Evolutionary conservation across 768 basidiomycete species (phyloP).

Genomic region (Russula sp.): DNA sequence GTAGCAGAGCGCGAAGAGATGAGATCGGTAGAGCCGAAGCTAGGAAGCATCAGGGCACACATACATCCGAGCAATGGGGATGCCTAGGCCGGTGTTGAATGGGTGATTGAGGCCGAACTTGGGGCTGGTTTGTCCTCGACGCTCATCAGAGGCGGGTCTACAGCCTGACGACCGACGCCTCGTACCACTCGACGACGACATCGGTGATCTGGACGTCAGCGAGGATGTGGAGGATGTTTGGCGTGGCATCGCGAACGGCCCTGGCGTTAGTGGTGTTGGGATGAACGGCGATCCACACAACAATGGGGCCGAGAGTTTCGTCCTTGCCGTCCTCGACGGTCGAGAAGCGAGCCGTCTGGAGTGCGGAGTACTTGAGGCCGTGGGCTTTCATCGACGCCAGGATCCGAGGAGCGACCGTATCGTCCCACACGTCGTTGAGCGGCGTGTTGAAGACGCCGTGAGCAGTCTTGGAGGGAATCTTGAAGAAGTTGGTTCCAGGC

Average conservation of each 20-base stretch:
- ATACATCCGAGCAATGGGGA: conserved; percentile 29
- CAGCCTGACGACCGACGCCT: background rate
- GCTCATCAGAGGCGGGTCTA: conserved; percentile 8
- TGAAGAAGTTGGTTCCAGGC: conserved; percentile 18
- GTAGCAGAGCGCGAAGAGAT: too few species aligned
- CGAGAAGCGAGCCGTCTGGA: conserved; percentile 28
- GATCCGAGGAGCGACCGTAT: conserved; percentile 34
- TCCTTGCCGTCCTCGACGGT: conserved; percentile 9
- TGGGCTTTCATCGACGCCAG: conserved; percentile 29
- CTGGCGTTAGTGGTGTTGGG: conserved; percentile 30
- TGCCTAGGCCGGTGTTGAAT: conserved; percentile 27
- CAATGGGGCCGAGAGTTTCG: conserved; percentile 32
- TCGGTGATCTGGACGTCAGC: conserved; percentile 25
- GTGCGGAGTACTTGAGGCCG: conserved; percentile 27
- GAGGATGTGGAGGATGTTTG: conserved; percentile 34
- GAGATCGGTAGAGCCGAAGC: too few species aligned
- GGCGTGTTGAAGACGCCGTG: conserved; percentile 34
- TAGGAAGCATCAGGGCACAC: too few species aligned
- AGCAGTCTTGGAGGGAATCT: conserved; percentile 33
- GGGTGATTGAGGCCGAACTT: conserved; percentile 22
- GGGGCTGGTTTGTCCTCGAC: conserved; percentile 11
- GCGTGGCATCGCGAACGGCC: conserved; percentile 29
- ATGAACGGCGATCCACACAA: conserved; percentile 34
- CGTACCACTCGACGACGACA: conserved; percentile 22
- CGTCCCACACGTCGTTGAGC: conserved; percentile 35